Base-by-base conservation (phyloP, 768 basidiomycete genomes). In the Lactarius hatsudake region DNA sequence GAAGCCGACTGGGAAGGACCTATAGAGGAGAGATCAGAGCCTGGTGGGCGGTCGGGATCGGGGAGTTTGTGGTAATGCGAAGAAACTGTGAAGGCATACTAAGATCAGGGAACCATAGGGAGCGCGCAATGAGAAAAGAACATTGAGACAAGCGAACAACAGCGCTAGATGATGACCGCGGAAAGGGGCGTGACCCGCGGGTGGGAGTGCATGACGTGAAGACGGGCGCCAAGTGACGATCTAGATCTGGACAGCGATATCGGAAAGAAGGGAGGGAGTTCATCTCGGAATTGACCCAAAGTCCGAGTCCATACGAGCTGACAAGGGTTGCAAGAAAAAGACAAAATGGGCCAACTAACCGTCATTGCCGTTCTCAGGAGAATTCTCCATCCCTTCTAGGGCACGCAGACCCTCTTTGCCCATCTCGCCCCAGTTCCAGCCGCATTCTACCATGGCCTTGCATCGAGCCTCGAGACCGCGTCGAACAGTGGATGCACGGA, bases 1-100 rank as follows among this genome's bases (percentile, higher is more conserved):
- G 90, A 91, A 2, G 87, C 87, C 2, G 88, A 90, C 69, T 90
- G 90, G 7, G 89, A 91, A n/a, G 89, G 89, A 0, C 86, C 83
- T 68, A 90, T 78, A 1, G 88, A 89, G n/a, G 85, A 86, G 17
- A 83, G 74, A 74, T 87, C 85, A 62, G 86, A 86, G 5, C 78
- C 77, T 63, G 70, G 32, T 13, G 48, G 67, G 56, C 66, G 66
- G 38, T 69, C 65, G 57, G 42, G 32, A 54, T 70, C 62, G 43
- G 59, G 48, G n/a, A 23, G 65, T 48, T 67, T 67, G 56, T 28
- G 30, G 51, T 59, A 9, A 53, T 18, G 60, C 51, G 65, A 43
- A 59, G 45, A 67, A 42, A 58, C 61, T 69, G 65, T 67, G 57
- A 61, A 64, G n/a, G 60, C 64, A 66, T 68, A 61, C 66, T 63